A percentile compares a stretch with the other conserved stretches of the same genome.
These are phyloP conservation scores for Alnus glutinosa DNA, from an alignment of 306 rosid species.

Conservation along the genomic window DNA sequence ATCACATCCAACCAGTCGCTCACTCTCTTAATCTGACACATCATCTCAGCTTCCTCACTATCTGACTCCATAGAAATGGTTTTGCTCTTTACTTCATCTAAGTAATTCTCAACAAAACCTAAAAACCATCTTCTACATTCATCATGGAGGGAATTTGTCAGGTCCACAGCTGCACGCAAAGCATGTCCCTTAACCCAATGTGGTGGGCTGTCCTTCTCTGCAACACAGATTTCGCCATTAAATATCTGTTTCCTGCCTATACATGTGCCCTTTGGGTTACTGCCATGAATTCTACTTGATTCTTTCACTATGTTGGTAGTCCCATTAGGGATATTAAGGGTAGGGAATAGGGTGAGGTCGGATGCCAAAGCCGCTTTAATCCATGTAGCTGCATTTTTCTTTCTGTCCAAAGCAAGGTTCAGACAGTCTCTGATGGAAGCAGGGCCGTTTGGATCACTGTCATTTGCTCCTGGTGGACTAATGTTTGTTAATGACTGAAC, in stretches of 20 bases:
- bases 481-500: constrained; percentile 25
- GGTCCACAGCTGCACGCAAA: constrained; percentile 16
- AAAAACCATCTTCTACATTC: constrained; percentile 41
- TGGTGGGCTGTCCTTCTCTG: constrained; percentile 7
- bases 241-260: constrained; percentile 15
- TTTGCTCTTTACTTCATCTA: constrained; percentile 35
- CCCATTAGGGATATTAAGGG: constrained; percentile 2
- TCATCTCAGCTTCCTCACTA: constrained; percentile 31
- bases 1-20: constrained; percentile 36
- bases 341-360: constrained; percentile 29
- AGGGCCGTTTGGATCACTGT: constrained; percentile 6
- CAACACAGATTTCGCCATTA: constrained; percentile 1
- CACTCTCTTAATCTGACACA: constrained; percentile 42
- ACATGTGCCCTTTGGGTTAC: constrained; percentile 20
- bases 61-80: constrained; percentile 25
- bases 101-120: constrained; percentile 29
- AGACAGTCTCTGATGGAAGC: constrained; percentile 20
- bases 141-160: constrained; percentile 23
- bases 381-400: constrained; percentile 39
- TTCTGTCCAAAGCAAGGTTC: constrained; percentile 32
- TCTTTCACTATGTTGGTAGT: not conserved
- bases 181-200: constrained; percentile 34
- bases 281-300: constrained; percentile 7
- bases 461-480: constrained; percentile 18
- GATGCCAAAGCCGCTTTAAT: constrained; percentile 35